phyloP scores from a whole-genome alignment of 2,329 filamentous ascomycete species.

The Botrytis deweyae region DNA sequence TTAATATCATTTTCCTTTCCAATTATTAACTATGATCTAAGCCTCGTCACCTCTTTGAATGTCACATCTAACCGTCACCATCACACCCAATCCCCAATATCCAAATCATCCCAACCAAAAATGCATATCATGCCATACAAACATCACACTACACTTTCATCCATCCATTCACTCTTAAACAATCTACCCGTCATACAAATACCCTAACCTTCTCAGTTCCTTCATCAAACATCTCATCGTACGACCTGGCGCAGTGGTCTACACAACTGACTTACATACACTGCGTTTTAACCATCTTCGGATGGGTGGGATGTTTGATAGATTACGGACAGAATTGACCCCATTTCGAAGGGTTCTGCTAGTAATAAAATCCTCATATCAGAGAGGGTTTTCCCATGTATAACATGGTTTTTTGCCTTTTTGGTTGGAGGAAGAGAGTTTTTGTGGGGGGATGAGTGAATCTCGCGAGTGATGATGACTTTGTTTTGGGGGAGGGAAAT shows the following conservation, averaged over 20 bases:
- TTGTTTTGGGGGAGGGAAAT: neutral
- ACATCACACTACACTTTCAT: neutral
- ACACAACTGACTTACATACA: neutral
- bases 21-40: neutral
- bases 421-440: neutral
- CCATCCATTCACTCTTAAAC: neutral
- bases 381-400: neutral
- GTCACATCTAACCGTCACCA: neutral
- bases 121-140: neutral
- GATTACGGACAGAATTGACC: neutral
- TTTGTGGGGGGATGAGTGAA: neutral
- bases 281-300: neutral
- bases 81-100: neutral
- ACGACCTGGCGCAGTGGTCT: neutral
- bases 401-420: neutral
- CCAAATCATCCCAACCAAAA: neutral
- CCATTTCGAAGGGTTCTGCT: conserved; percentile 4
- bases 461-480: neutral
- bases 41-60: neutral
- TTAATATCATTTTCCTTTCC: neutral
- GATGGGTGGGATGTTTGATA: neutral
- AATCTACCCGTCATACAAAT: neutral
- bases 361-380: conserved; percentile 5
- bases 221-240: neutral
- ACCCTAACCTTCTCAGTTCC: accelerated